Base-by-base conservation (phyloP, 805 yeast species). In the Clavispora vitiphila region DNA sequence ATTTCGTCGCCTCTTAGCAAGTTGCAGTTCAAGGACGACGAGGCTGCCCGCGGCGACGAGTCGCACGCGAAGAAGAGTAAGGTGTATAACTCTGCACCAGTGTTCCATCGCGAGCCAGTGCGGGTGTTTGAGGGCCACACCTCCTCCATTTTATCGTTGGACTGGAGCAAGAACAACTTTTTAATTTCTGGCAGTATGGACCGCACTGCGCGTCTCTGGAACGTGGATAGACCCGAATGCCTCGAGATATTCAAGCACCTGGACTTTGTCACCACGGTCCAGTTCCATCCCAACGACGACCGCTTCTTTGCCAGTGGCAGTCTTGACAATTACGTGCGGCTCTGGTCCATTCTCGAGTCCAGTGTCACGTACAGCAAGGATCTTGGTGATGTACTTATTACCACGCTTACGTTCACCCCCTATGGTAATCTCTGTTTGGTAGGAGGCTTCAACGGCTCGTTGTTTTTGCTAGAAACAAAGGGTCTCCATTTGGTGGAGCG, bases 101-200 rank as follows among this genome's bases (percentile, higher is more conserved):
- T 90, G 1, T 89, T 90, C 58, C 83, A 81, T 48, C 76, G 80
- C 3, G 58, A 56, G 9, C 96, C 97, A 0, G 57, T 71, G 12
- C 70, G 77, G 23, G 72, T 72, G 11, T 83, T 79, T 47, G 61
- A 58, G 32, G 93, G 86, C 14, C 97, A 91, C 60, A 61, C 75
- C 1, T 76, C 76, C 35, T 84, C 87, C 44, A 72, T 91, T 12
- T 60, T 87, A n/a, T 78, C 85, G 9, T 56, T 90, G 25, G 86
- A 86, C 53, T 90, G 97, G 97, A 83, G 95, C 39, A 83, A 82
- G 52, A 89, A 88, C 62, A 83, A 83, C 57, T 90, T 90, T 51
- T 58, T 91, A 23, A 58, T 88, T 1, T 73, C 93, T 0, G 81
- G 93, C 3, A 84, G 95, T 1, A 84, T 86, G 83, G 98, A 90